Percentiles rank a stretch among this genome's conserved stretches.
Conservation (phyloP, 2,329 filamentous ascomycete species). For the Cladophialophora bantiana region DNA sequence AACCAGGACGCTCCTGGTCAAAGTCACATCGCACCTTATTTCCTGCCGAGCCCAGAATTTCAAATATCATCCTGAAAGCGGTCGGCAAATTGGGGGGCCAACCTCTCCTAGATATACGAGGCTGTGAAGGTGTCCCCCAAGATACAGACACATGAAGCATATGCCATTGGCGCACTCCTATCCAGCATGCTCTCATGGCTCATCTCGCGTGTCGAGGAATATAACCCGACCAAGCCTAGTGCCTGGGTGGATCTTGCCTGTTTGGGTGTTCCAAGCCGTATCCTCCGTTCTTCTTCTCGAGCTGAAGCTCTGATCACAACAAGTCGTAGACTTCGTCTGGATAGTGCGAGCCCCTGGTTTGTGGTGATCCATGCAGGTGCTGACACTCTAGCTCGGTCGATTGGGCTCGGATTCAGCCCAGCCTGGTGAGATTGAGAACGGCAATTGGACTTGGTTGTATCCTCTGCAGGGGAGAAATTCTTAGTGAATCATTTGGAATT, state of each 20-base stretch:
- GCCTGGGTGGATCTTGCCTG: conserved; percentile 7
- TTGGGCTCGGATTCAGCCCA: background rate
- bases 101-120: background rate
- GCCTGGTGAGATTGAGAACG: background rate
- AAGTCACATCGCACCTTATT: background rate
- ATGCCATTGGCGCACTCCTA: background rate
- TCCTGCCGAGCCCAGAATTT: background rate
- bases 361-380: background rate
- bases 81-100: background rate
- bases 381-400: background rate
- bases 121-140: background rate
- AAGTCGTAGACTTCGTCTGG: background rate
- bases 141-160: background rate
- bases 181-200: background rate
- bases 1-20: background rate
- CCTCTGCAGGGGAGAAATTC: background rate
- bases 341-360: background rate
- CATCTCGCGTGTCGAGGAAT: conserved; percentile 21
- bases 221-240: conserved; percentile 12
- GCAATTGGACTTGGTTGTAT: conserved; percentile 5
- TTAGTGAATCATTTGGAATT: background rate
- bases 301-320: background rate
- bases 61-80: background rate
- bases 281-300: background rate
- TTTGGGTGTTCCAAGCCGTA: background rate